These are phyloP conservation scores for Aspergillus cristatus DNA, from an alignment of 495 filamentous ascomycete genomes.

Conservation along the genomic window DNA sequence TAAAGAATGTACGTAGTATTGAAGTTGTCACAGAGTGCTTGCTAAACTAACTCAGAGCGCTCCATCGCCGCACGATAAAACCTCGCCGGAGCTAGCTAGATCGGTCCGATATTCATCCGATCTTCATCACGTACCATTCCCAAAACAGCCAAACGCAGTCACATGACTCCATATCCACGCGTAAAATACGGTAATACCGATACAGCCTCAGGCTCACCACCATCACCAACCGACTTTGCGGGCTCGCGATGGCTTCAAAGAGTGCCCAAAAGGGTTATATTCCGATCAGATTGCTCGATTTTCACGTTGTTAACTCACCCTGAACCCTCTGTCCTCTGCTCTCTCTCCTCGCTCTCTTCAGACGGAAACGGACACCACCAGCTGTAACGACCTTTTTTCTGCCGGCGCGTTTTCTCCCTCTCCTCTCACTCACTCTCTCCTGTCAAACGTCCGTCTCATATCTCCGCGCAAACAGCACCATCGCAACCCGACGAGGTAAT, in stretches of 20 bases:
- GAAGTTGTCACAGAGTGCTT: too few species aligned
- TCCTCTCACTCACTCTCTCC: neutral
- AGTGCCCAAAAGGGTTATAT: conserved; percentile 3
- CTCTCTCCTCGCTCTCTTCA: neutral
- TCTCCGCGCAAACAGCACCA: too few species aligned
- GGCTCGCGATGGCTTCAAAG: conserved; percentile 11
- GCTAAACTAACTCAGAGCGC: too few species aligned
- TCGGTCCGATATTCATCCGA: too few species aligned
- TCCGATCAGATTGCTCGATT: neutral
- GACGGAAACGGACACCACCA: conserved; percentile 2
- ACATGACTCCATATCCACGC: neutral
- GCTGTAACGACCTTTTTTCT: neutral
- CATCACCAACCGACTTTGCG: neutral
- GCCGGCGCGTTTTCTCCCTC: neutral
- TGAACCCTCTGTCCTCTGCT: conserved; percentile 1
- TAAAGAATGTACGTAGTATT: too few species aligned
- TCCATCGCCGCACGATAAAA: too few species aligned
- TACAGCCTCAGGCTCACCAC: neutral
- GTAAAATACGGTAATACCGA: neutral
- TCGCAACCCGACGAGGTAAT: too few species aligned
- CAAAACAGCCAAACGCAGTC: neutral
- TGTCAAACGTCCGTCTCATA: too few species aligned
- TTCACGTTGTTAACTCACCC: conserved; percentile 1
- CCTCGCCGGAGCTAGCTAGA: too few species aligned
- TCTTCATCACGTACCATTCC: too few species aligned